phyloP scores from a whole-genome alignment of 495 filamentous ascomycete species.

The Evernia prunastri region DNA sequence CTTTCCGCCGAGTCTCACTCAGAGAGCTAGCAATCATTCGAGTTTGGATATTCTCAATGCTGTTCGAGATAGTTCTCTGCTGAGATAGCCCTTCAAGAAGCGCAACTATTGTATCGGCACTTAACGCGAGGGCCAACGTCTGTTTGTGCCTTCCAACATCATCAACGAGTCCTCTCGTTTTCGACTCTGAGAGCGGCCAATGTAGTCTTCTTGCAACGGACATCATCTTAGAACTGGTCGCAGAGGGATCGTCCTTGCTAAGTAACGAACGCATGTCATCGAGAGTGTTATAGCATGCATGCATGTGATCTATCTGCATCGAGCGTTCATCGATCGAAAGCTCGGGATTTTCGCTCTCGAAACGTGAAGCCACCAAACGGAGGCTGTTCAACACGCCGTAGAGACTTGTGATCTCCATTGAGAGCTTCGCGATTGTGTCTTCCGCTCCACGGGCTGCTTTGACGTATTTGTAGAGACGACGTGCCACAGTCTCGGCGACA shows the following conservation, averaged over 20 bases:
- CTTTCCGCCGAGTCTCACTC: background rate
- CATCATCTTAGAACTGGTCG: background rate
- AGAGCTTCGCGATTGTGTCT: background rate
- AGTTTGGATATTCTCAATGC: too few species aligned
- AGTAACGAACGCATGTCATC: background rate
- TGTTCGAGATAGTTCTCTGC: background rate
- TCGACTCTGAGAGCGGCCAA: conserved; percentile 1
- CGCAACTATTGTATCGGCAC: background rate
- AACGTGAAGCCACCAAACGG: background rate
- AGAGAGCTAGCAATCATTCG: background rate
- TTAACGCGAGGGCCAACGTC: background rate
- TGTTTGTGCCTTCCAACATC: background rate
- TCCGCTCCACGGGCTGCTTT: background rate
- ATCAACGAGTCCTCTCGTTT: background rate
- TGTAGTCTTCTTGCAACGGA: background rate
- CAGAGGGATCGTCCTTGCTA: background rate
- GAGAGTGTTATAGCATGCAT: conserved; percentile 1
- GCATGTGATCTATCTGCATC: conserved; percentile 2
- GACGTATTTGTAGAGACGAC: background rate
- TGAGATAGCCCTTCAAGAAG: background rate
- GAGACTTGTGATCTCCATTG: background rate
- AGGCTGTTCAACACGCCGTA: background rate
- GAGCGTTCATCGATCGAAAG: background rate
- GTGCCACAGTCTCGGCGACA: background rate
- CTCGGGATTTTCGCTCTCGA: background rate